A percentile compares a stretch with the other conserved stretches of the same genome.
phyloP scores from a whole-genome alignment of 2,329 filamentous ascomycete genomes.

The Arthrobotrys entomopaga region DNA sequence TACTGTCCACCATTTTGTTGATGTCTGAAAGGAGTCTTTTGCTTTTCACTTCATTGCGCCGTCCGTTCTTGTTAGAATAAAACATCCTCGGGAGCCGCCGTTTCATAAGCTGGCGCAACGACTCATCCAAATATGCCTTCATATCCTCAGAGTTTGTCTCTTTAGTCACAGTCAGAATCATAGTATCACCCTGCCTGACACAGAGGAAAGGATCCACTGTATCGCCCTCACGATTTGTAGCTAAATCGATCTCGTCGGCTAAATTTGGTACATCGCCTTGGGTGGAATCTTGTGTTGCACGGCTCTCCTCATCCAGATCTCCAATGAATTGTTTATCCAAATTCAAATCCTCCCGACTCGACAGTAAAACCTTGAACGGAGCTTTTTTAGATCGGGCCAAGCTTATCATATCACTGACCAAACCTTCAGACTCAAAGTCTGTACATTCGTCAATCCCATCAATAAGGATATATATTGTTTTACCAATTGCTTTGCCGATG shows the following conservation, averaged over 20 bases:
- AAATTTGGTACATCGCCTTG: too few relatives aligned
- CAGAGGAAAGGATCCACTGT: constrained; percentile 11
- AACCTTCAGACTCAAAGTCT: constrained; percentile 13
- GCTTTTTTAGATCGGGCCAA: constrained; percentile 23
- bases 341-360: constrained; percentile 27
- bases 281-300: too few relatives aligned
- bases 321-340: constrained; percentile 12
- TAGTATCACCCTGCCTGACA: constrained; percentile 5
- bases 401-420: constrained; percentile 16
- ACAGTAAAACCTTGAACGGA: constrained; percentile 31
- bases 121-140: constrained; percentile 31
- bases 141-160: constrained; percentile 39
- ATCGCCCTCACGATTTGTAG: neutral
- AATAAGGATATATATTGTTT: constrained; percentile 36
- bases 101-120: constrained; percentile 11
- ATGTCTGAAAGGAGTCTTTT: constrained; percentile 19
- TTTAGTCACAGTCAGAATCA: constrained; percentile 32
- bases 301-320: neutral
- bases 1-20: constrained; percentile 24
- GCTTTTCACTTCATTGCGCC: constrained; percentile 8
- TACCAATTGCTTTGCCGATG: constrained; percentile 14
- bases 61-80: neutral
- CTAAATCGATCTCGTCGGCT: too few relatives aligned
- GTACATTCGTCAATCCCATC: constrained; percentile 46
- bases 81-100: neutral